Conservation (phyloP, 352 stramenopile species). For the Globisporangium nodosum region DNA sequence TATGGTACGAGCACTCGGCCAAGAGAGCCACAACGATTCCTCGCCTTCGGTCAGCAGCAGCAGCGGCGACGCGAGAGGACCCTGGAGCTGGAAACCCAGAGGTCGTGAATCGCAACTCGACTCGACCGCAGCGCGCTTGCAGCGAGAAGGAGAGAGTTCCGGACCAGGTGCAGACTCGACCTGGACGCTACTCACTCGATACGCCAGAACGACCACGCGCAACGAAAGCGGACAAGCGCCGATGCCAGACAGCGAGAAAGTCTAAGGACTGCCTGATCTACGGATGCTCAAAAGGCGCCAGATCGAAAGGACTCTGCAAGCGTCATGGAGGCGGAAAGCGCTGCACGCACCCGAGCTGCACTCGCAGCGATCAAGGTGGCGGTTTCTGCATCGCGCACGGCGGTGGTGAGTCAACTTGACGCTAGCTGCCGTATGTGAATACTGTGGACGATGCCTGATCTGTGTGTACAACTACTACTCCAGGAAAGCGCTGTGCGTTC, state of each 20-base stretch:
- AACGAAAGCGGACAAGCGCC: constrained; percentile 4
- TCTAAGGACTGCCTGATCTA: constrained; percentile 64
- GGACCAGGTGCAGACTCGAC: constrained; percentile 1
- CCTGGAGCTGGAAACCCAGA: background rate
- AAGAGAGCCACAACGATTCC: background rate
- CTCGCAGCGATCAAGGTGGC: constrained; percentile 79
- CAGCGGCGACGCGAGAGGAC: background rate
- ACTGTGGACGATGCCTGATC: background rate
- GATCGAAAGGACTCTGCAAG: constrained; percentile 81
- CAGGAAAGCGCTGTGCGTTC: constrained; percentile 62
- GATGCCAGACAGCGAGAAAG: constrained; percentile 43
- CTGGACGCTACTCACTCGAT: constrained; percentile 35
- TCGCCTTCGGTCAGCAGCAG: background rate
- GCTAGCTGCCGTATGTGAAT: background rate
- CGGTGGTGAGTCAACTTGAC: constrained; percentile 42
- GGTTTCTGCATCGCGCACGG: constrained; percentile 80
- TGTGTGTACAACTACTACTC: background rate
- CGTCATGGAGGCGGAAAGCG: constrained; percentile 80
- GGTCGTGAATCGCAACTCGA: background rate
- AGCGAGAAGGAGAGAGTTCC: background rate
- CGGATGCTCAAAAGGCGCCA: constrained; percentile 66
- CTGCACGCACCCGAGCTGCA: constrained; percentile 48
- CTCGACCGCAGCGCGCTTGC: background rate
- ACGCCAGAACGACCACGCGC: constrained; percentile 11
- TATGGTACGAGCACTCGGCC: background rate